A percentile compares a stretch with the other conserved stretches of the same genome.
Conservation (phyloP, 495 filamentous ascomycete genomes). For the Hypoxylon cercidicola region DNA sequence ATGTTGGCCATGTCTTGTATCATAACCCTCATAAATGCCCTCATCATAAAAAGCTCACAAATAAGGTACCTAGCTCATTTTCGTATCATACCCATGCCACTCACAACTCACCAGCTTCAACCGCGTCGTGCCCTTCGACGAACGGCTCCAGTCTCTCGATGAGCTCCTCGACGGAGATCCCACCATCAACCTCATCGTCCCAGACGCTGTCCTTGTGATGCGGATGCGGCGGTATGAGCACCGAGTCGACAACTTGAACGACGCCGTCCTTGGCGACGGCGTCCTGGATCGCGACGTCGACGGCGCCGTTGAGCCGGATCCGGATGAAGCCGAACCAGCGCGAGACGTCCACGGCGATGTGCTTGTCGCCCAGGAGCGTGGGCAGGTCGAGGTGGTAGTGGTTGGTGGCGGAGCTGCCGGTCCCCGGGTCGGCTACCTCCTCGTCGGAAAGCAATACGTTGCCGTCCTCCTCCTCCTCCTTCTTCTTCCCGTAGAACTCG, state of each 20-base stretch:
- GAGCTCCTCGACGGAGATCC: constrained; percentile 73
- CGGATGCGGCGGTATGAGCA: constrained; percentile 78
- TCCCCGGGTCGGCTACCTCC: constrained; percentile 14
- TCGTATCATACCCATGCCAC: constrained; percentile 12
- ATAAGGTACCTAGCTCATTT: constrained; percentile 1
- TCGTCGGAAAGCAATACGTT: constrained; percentile 12
- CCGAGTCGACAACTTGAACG: constrained; percentile 73
- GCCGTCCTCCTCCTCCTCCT: too few relatives aligned
- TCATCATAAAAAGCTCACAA: too few relatives aligned
- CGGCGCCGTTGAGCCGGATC: constrained; percentile 77
- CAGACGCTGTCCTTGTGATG: constrained; percentile 41
- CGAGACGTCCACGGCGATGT: constrained; percentile 73
- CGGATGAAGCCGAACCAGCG: constrained; percentile 67
- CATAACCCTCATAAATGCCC: not conserved
- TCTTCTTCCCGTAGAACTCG: constrained; percentile 66
- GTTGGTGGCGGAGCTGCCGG: constrained; percentile 17
- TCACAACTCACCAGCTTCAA: constrained; percentile 30
- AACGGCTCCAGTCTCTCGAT: constrained; percentile 60
- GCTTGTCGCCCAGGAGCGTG: constrained; percentile 69
- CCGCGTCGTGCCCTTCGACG: constrained; percentile 22
- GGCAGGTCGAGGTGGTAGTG: constrained; percentile 70
- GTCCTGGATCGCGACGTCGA: constrained; percentile 69
- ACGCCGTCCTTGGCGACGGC: constrained; percentile 77
- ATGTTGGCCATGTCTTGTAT: too few relatives aligned
- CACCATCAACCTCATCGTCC: constrained; percentile 56